Evolutionary conservation across 2,329 filamentous ascomycete genomes (phyloP).

Genomic region (Cercospora citrullina): DNA sequence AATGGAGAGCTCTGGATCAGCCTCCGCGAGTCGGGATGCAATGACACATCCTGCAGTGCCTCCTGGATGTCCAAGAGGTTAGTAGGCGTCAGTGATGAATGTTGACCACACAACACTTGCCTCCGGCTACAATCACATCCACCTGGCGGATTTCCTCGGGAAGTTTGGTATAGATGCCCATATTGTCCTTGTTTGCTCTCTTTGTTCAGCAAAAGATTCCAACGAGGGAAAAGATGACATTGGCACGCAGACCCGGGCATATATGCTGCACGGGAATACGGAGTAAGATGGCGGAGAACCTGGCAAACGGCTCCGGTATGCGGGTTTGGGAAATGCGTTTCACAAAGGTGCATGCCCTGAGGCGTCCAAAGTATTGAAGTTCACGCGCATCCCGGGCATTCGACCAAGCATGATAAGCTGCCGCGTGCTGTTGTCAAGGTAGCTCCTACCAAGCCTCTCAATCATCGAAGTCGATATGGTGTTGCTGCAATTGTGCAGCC

Average conservation of each 20-base stretch:
- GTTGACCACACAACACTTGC: constrained; percentile 30
- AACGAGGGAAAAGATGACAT: neutral
- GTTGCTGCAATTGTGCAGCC: neutral
- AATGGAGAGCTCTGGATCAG: constrained; percentile 53
- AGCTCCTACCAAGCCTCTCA: neutral
- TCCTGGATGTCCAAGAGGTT: constrained; percentile 36
- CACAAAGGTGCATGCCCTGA: neutral
- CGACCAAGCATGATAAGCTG: neutral
- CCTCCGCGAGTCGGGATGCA: constrained; percentile 53
- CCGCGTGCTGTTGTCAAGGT: neutral
- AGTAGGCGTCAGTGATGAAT: neutral
- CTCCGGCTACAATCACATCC: constrained; percentile 55
- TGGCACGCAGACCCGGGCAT: neutral
- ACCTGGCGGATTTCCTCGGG: constrained; percentile 47
- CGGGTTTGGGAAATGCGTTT: neutral
- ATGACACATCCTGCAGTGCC: constrained; percentile 54
- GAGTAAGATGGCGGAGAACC: constrained; percentile 7
- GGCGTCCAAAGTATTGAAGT: neutral
- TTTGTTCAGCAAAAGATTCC: neutral
- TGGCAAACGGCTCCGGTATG: neutral
- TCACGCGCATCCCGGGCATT: neutral
- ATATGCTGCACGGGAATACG: constrained; percentile 6
- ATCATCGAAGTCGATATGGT: neutral
- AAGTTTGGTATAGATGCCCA: constrained; percentile 39
- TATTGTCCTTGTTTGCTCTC: neutral